Percentiles rank a stretch among this genome's conserved stretches.
These are phyloP conservation scores for Colletotrichum sp. DNA, from an alignment of 2,329 filamentous ascomycete genomes.

Conservation along the genomic window DNA sequence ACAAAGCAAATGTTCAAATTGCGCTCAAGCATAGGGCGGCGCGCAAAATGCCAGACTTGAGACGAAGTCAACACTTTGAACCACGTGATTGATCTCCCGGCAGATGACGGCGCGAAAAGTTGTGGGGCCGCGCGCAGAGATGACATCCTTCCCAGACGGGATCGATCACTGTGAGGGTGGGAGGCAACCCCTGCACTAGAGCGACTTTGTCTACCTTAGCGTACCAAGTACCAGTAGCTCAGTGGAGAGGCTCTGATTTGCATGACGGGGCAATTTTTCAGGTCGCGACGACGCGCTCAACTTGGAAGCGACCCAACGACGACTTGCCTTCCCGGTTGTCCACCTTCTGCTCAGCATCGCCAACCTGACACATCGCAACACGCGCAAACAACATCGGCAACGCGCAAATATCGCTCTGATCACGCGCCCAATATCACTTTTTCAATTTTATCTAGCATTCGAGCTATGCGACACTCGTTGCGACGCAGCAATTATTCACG, in stretches of 20 bases:
- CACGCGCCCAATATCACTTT: neutral
- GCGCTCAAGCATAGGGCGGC: neutral
- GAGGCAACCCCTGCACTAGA: slow-evolving; percentile 20
- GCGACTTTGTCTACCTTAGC: slow-evolving; percentile 7
- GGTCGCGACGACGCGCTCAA: slow-evolving; percentile 20
- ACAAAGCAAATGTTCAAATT: neutral
- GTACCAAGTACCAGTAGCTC: neutral
- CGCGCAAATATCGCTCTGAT: neutral
- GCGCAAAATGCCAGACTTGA: neutral
- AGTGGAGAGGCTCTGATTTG: slow-evolving; percentile 19
- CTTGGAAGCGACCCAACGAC: neutral
- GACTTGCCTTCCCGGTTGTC: neutral
- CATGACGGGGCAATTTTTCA: slow-evolving; percentile 23
- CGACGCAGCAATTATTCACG: slow-evolving; percentile 30
- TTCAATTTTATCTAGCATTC: neutral
- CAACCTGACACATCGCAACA: neutral
- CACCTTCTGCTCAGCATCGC: neutral
- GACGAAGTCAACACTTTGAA: neutral
- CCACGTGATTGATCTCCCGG: slow-evolving; percentile 15
- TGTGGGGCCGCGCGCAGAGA: slow-evolving; percentile 10
- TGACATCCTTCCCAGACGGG: slow-evolving; percentile 14
- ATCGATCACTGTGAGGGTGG: slow-evolving; percentile 7
- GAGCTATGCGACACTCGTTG: slow-evolving; percentile 14
- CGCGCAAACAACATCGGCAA: neutral
- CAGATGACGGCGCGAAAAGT: slow-evolving; percentile 4